phyloP scores from a whole-genome alignment of 441 rosid genomes.

The Croton setiger region DNA sequence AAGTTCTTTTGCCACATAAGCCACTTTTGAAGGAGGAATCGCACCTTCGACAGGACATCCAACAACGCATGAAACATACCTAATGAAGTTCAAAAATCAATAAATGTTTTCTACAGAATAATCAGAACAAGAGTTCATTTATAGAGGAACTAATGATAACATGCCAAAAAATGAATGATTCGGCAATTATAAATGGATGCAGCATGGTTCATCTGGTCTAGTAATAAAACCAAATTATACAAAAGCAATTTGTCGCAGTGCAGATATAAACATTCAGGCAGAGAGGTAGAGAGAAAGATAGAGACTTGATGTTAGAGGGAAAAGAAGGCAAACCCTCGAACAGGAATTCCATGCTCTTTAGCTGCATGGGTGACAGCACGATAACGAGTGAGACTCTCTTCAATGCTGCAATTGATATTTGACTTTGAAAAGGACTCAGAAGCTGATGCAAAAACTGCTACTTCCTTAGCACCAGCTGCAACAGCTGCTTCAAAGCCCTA shows the following conservation, averaged over 20 bases:
- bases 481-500: slow-evolving; percentile 97
- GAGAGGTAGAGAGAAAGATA: background rate
- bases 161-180: background rate
- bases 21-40: slow-evolving; percentile 74
- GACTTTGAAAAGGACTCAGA: slow-evolving; percentile 94
- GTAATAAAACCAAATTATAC: background rate
- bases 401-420: slow-evolving; percentile 88
- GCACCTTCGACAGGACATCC: slow-evolving; percentile 95
- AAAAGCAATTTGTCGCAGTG: background rate
- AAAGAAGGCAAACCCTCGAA: slow-evolving; percentile 71
- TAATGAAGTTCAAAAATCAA: slow-evolving; percentile 25
- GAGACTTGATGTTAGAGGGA: slow-evolving; percentile 5
- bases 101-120: background rate
- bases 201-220: background rate
- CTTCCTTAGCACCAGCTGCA: slow-evolving; percentile 96
- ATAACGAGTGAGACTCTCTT: slow-evolving; percentile 88
- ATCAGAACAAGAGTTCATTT: background rate
- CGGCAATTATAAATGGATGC: background rate
- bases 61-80: slow-evolving; percentile 91
- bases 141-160: background rate
- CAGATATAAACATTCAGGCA: background rate
- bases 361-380: slow-evolving; percentile 76
- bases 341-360: slow-evolving; percentile 65
- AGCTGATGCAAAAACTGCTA: slow-evolving; percentile 97
- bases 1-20: slow-evolving; percentile 85